Conservation (phyloP, 73 alveolate genomes). For the Durusdinium trenchii region DNA sequence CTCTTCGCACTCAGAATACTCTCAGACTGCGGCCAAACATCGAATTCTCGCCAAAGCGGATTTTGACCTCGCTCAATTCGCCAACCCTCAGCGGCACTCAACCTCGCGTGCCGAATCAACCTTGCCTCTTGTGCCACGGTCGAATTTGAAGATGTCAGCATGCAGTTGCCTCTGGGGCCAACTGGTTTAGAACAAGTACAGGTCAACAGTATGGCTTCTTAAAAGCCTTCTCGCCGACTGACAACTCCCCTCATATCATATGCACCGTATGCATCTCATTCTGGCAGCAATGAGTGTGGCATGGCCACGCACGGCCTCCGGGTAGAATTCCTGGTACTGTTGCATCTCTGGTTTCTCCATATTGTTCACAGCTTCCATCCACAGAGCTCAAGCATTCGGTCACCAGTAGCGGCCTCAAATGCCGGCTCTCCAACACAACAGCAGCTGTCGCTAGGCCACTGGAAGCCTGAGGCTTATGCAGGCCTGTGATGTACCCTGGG, state of each 20-base stretch:
- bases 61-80: too few species aligned
- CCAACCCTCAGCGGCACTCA: too few species aligned
- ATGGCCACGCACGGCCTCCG: constrained; percentile 20
- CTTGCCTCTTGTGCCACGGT: constrained; percentile 11
- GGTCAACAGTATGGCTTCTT: not conserved
- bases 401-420: constrained; percentile 67
- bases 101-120: too few species aligned
- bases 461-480: constrained; percentile 21
- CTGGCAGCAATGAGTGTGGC: not conserved
- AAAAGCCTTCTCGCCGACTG: too few species aligned
- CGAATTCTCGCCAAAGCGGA: constrained; percentile 52
- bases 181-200: not conserved
- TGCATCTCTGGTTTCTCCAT: constrained; percentile 22
- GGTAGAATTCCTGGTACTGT: constrained; percentile 71
- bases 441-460: too few species aligned
- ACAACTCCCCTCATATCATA: too few species aligned
- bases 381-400: constrained; percentile 3
- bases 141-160: not conserved
- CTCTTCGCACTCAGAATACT: too few species aligned
- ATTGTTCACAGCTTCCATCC: constrained; percentile 39
- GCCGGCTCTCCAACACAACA: too few species aligned
- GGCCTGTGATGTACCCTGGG: constrained; percentile 50
- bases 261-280: too few species aligned
- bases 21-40: not conserved
- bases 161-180: not conserved